Percentiles rank a stretch among this genome's conserved stretches.
These are phyloP conservation scores for Pythium volutum DNA, from an alignment of 352 stramenopile species.

Conservation along the genomic window DNA sequence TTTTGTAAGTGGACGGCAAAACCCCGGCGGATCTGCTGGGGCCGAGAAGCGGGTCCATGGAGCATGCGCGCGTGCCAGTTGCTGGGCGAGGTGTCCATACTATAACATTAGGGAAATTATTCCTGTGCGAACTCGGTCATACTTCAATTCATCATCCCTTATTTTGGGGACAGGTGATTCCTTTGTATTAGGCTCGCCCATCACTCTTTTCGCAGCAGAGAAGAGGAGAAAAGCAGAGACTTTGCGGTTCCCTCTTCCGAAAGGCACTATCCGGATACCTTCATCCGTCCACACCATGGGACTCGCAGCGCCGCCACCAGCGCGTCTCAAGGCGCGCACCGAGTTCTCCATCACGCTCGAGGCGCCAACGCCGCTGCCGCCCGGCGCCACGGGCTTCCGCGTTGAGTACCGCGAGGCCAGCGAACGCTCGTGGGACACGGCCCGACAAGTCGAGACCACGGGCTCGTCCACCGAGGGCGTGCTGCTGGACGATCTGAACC, in stretches of 20 bases:
- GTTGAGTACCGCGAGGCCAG: constrained; percentile 74
- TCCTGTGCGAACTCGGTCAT: too few species aligned
- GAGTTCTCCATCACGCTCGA: constrained; percentile 82
- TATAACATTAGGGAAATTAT: too few species aligned
- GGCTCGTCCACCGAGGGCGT: constrained; percentile 34
- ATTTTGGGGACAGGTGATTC: too few species aligned
- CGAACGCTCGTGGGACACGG: constrained; percentile 32
- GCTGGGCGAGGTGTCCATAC: too few species aligned
- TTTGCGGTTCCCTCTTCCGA: too few species aligned
- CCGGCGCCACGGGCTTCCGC: constrained; percentile 36
- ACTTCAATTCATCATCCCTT: too few species aligned
- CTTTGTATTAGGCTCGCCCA: too few species aligned
- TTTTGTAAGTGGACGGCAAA: constrained; percentile 34
- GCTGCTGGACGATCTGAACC: constrained; percentile 83
- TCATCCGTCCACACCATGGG: constrained; percentile 5
- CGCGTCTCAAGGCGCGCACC: constrained; percentile 69
- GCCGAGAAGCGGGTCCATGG: too few species aligned
- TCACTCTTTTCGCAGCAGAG: too few species aligned
- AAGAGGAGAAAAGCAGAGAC: too few species aligned
- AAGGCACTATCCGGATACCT: background rate
- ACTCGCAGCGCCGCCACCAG: constrained; percentile 41
- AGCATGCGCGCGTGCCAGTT: too few species aligned
- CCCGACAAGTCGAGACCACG: constrained; percentile 40
- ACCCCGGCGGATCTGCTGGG: background rate
- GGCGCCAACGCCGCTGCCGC: constrained; percentile 27